These are phyloP conservation scores for Borealophlyctis nickersoniae DNA, from an alignment of 192 early-diverging fungal species.

Conservation along the genomic window DNA sequence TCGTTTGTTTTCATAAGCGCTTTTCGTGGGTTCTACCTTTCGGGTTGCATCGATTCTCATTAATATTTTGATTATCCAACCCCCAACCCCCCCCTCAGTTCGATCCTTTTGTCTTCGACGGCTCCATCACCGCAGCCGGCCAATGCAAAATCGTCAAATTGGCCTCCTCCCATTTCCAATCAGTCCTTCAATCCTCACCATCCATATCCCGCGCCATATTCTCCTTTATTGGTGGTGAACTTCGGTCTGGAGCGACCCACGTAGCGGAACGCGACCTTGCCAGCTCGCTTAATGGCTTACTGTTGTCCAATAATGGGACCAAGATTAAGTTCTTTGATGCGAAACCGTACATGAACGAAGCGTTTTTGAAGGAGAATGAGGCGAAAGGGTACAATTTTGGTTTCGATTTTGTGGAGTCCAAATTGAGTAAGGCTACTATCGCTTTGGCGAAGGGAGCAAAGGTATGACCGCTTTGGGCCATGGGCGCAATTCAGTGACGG, in stretches of 20 bases:
- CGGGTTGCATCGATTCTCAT: neutral
- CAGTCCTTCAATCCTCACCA: neutral
- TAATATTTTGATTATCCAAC: neutral
- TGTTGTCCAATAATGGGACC: neutral
- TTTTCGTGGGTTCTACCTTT: neutral
- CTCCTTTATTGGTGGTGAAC: neutral
- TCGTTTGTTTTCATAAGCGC: neutral
- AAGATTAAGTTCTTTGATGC: neutral
- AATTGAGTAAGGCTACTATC: slow-evolving; percentile 14
- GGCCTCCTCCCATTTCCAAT: neutral
- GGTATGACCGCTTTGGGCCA: neutral
- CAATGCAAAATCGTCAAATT: neutral
- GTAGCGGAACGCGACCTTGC: neutral
- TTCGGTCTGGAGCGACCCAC: neutral
- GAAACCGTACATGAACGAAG: slow-evolving; percentile 6
- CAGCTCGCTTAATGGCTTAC: neutral
- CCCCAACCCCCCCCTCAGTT: neutral
- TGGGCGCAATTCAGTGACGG: neutral
- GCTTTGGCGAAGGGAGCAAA: slow-evolving; percentile 14
- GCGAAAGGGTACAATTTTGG: slow-evolving; percentile 2
- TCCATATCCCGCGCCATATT: neutral
- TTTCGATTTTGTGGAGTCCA: slow-evolving; percentile 14
- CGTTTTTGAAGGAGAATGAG: slow-evolving; percentile 1
- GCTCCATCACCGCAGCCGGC: neutral
- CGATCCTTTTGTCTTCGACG: too few species aligned